Percentiles rank a stretch among this genome's conserved stretches.
These are phyloP conservation scores for Vitellaria paradoxa DNA, from an alignment of 179 eudicot species.

Conservation along the genomic window DNA sequence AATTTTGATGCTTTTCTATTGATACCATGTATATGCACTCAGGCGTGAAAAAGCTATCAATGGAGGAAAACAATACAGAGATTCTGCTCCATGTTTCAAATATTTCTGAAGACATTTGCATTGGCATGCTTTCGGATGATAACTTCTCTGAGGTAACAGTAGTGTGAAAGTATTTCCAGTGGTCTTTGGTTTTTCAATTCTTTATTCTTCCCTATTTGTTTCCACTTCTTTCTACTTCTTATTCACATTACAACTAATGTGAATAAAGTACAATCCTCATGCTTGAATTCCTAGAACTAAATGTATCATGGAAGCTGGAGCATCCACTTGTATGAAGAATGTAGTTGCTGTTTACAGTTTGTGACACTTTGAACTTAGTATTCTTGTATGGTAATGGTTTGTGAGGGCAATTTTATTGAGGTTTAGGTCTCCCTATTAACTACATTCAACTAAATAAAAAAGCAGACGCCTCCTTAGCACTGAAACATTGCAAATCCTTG, in stretches of 20 bases:
- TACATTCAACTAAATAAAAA: not conserved
- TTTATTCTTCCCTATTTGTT: not conserved
- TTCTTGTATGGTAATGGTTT: not conserved
- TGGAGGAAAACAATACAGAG: constrained; percentile 30
- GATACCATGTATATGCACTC: constrained; percentile 9
- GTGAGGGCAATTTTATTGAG: not conserved
- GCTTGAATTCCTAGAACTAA: no score
- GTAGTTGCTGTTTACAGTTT: not conserved
- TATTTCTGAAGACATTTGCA: constrained; percentile 39
- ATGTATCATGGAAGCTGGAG: no score
- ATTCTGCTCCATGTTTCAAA: constrained; percentile 49
- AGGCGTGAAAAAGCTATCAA: constrained; percentile 38
- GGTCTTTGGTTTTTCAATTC: not conserved
- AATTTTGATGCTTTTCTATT: not conserved
- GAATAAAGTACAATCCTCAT: not conserved
- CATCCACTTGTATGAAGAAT: not conserved
- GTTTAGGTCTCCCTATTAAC: not conserved
- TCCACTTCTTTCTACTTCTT: not conserved
- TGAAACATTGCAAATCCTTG: not conserved
- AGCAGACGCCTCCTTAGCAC: not conserved
- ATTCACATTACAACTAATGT: not conserved
- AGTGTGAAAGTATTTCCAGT: not conserved
- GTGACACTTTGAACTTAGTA: not conserved
- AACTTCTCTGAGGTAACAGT: constrained; percentile 60
- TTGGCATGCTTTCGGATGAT: constrained; percentile 60